phyloP scores from a whole-genome alignment of 2,329 filamentous ascomycete genomes.

The Colletotrichum sp. region DNA sequence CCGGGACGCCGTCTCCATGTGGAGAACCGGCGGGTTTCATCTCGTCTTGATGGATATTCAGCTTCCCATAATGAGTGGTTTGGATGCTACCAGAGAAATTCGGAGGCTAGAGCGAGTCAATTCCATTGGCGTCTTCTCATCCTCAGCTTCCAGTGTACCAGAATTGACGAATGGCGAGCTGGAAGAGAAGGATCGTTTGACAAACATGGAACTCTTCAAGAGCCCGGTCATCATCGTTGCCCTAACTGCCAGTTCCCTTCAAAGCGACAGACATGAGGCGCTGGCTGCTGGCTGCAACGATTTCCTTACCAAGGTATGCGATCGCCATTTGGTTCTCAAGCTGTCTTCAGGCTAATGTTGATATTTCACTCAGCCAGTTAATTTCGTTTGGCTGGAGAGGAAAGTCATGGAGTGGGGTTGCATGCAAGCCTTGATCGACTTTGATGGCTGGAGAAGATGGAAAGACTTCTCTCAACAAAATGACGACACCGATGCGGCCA shows the following conservation, averaged over 20 bases:
- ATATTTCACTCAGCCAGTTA: slow-evolving; percentile 72
- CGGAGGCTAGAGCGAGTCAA: slow-evolving; percentile 87
- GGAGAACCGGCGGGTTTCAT: slow-evolving; percentile 91
- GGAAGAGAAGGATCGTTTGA: slow-evolving; percentile 70
- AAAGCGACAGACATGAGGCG: slow-evolving; percentile 94
- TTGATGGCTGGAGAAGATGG: slow-evolving; percentile 97
- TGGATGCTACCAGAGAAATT: slow-evolving; percentile 96
- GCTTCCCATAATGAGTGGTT: slow-evolving; percentile 91
- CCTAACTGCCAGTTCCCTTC: slow-evolving; percentile 89
- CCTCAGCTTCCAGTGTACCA: slow-evolving; percentile 54
- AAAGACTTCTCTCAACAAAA: slow-evolving; percentile 73
- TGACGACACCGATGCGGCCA: slow-evolving; percentile 45
- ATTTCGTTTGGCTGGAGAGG: slow-evolving; percentile 95
- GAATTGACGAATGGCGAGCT: slow-evolving; percentile 49
- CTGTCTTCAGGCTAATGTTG: slow-evolving; percentile 9
- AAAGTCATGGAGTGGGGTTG: slow-evolving; percentile 99
- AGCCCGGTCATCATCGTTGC: slow-evolving; percentile 98
- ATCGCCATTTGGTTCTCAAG: neutral
- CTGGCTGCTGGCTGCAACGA: slow-evolving; percentile 96
- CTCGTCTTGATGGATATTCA: slow-evolving; percentile 99
- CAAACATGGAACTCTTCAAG: slow-evolving; percentile 79
- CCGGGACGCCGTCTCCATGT: slow-evolving; percentile 89
- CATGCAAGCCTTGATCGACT: slow-evolving; percentile 99
- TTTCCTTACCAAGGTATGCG: slow-evolving; percentile 89
- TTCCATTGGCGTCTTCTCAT: slow-evolving; percentile 87